phyloP scores from a whole-genome alignment of 129 eudicot species.

The Helianthus annuus region HanXRQr2.0-SUNRISE NC_035446.2:167893831-167894330 shows the following conservation, averaged over 20 bases:
- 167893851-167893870: conserved; percentile 14
- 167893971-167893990: conserved; percentile 24
- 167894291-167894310: conserved; percentile 32
- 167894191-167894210: conserved; percentile 31
- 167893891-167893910: neutral
- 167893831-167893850: neutral
- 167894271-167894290: conserved; percentile 40
- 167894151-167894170: neutral
- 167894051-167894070: conserved; percentile 15
- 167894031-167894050: neutral
- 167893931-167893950: conserved; percentile 9
- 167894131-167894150: conserved; percentile 8
- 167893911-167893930: conserved; percentile 12
- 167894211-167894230: conserved; percentile 25
- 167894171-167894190: neutral
- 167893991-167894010: neutral
- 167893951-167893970: neutral
- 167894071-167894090: conserved; percentile 8
- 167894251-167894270: conserved; percentile 18
- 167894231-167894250: neutral
- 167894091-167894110: neutral
- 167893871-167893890: conserved; percentile 10
- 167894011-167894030: neutral
- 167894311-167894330: conserved; percentile 31
- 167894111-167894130: conserved; percentile 3